A percentile compares a stretch with the other conserved stretches of the same genome.
Conservation (phyloP, 2,329 filamentous ascomycete species). For the Botrytis sinoallii region DNA sequence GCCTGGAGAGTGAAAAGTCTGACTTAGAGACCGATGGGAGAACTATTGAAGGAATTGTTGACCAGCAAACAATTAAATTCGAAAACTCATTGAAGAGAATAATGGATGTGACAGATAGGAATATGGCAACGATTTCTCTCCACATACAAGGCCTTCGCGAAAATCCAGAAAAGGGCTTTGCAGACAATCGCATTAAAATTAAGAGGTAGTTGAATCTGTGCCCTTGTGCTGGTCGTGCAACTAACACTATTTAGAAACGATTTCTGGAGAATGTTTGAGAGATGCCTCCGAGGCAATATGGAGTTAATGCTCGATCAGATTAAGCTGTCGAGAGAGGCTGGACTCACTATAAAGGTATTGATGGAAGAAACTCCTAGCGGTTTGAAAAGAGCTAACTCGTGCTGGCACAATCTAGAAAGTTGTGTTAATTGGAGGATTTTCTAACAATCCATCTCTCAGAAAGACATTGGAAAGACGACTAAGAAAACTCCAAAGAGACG, state of each 20-base stretch:
- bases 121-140: background rate
- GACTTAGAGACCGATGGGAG: conserved; percentile 19
- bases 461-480: background rate
- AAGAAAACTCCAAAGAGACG: background rate
- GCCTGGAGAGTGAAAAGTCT: conserved; percentile 17
- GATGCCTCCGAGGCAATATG: background rate
- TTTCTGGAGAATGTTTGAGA: background rate
- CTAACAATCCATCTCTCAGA: conserved; percentile 6
- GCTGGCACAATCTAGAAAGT: background rate
- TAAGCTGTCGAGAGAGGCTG: background rate
- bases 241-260: background rate
- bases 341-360: background rate
- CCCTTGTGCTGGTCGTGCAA: background rate
- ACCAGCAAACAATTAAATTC: conserved; percentile 19
- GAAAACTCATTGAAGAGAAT: conserved; percentile 21
- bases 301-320: conserved; percentile 10
- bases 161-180: background rate
- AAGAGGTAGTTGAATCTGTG: background rate
- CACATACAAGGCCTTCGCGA: background rate
- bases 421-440: conserved; percentile 6
- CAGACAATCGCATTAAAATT: background rate
- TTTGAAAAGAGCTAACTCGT: background rate
- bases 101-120: background rate
- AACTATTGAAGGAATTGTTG: conserved; percentile 20
- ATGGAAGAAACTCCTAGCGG: background rate